Conservation (phyloP, 225 moss, liverwort and hornwort species). For the Thuidium tamariscinum region DNA sequence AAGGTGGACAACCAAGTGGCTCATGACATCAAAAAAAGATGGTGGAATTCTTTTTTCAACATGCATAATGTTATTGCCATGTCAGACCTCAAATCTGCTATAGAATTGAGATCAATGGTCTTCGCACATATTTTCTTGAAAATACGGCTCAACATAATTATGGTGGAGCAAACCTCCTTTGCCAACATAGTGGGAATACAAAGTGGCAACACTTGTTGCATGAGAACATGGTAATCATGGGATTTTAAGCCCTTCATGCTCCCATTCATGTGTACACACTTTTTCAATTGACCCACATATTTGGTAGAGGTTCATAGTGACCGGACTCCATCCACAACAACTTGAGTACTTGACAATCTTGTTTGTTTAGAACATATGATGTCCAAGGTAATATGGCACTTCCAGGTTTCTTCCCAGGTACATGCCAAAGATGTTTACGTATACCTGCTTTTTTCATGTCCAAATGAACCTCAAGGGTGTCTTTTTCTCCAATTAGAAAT, state of each 20-base stretch:
- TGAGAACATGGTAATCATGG: background rate
- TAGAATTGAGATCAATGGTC: background rate
- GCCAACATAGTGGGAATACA: background rate
- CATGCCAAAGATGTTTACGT: rapidly evolving
- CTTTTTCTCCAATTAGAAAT: background rate
- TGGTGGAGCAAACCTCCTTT: background rate
- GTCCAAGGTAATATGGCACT: background rate
- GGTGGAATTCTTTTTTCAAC: no score
- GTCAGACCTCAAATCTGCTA: background rate
- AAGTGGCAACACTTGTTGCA: background rate
- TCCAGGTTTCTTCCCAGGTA: rapidly evolving
- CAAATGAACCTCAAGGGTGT: background rate
- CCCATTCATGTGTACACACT: background rate
- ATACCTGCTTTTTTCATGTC: background rate
- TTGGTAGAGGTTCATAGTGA: background rate
- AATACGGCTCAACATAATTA: background rate
- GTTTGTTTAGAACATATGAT: rapidly evolving
- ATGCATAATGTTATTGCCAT: no score
- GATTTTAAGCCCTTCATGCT: background rate
- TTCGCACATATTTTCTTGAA: background rate
- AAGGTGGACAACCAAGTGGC: no score
- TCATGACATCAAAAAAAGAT: no score
- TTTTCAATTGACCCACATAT: background rate
- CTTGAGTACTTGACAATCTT: background rate
- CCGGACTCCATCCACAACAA: rapidly evolving